Conservation (phyloP, 2,329 filamentous ascomycete genomes). For the Ciborinia camelliae region DNA sequence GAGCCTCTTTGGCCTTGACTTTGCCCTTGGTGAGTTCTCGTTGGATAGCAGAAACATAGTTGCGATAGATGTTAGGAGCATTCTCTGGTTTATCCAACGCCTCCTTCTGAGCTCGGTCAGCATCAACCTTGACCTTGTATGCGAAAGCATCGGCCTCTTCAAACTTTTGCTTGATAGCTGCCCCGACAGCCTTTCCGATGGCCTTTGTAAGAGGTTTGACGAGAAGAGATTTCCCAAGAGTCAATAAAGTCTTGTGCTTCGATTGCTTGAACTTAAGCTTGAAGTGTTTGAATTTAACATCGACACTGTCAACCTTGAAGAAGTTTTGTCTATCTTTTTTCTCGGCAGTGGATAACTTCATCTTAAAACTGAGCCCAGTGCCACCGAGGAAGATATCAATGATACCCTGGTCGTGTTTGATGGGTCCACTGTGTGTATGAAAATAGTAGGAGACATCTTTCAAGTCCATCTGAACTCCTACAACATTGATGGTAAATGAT, state of each 20-base stretch:
- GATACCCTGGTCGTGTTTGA: constrained; percentile 81
- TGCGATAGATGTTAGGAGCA: constrained; percentile 78
- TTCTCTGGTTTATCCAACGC: constrained; percentile 47
- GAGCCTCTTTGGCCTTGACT: constrained; percentile 74
- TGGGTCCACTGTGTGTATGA: constrained; percentile 89
- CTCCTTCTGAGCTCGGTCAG: constrained; percentile 66
- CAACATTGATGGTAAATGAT: constrained; percentile 74
- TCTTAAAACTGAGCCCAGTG: constrained; percentile 84
- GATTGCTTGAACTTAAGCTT: constrained; percentile 91
- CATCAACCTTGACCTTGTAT: constrained; percentile 79
- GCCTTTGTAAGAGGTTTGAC: constrained; percentile 72
- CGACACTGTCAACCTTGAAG: constrained; percentile 90
- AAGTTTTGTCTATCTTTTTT: constrained; percentile 74
- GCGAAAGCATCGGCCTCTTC: constrained; percentile 68
- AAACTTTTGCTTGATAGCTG: constrained; percentile 78
- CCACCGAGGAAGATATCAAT: constrained; percentile 86
- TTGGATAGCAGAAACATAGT: constrained; percentile 74
- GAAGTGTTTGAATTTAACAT: constrained; percentile 76
- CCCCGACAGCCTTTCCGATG: constrained; percentile 83
- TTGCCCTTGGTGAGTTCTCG: constrained; percentile 71
- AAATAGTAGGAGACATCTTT: constrained; percentile 90
- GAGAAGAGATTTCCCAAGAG: constrained; percentile 80
- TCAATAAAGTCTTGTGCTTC: constrained; percentile 88
- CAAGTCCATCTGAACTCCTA: constrained; percentile 89
- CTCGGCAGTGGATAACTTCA: constrained; percentile 80